A percentile compares a stretch with the other conserved stretches of the same genome.
phyloP scores from a whole-genome alignment of 108 stramenopile genomes.

The Cylindrotheca fusiformis region DNA sequence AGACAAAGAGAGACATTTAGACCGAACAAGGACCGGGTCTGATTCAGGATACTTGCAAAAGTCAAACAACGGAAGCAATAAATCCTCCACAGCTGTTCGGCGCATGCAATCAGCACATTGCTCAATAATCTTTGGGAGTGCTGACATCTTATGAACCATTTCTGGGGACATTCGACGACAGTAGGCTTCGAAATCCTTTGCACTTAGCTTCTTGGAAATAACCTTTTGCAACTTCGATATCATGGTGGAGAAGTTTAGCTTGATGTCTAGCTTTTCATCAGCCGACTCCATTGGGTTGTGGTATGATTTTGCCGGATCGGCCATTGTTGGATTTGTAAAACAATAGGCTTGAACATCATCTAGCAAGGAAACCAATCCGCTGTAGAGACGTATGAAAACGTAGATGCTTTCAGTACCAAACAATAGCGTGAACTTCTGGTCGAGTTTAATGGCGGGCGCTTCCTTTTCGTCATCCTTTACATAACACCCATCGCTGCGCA shows the following conservation, averaged over 20 bases:
- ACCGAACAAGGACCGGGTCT: slow-evolving; percentile 54
- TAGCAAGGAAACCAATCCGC: slow-evolving; percentile 54
- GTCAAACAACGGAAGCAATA: slow-evolving; percentile 48
- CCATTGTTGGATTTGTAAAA: slow-evolving; percentile 15
- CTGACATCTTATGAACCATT: slow-evolving; percentile 46
- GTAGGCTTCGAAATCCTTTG: slow-evolving; percentile 53
- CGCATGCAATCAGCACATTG: slow-evolving; percentile 55
- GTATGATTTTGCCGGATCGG: slow-evolving; percentile 30
- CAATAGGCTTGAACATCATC: slow-evolving; percentile 38
- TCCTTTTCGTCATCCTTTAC: slow-evolving; percentile 16
- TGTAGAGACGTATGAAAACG: slow-evolving; percentile 71
- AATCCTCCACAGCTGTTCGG: slow-evolving; percentile 56
- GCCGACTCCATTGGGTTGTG: slow-evolving; percentile 32
- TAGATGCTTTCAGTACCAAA: slow-evolving; percentile 77
- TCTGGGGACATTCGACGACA: slow-evolving; percentile 48
- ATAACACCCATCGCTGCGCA: slow-evolving; percentile 41
- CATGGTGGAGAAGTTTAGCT: slow-evolving; percentile 32
- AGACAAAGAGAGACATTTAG: slow-evolving; percentile 50
- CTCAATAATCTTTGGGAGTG: slow-evolving; percentile 65
- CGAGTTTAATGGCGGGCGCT: slow-evolving; percentile 17
- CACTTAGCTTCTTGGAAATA: slow-evolving; percentile 30
- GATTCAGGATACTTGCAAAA: slow-evolving; percentile 53
- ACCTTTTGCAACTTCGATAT: slow-evolving; percentile 42
- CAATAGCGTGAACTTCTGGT: slow-evolving; percentile 49
- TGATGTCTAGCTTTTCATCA: slow-evolving; percentile 8